These are phyloP conservation scores for Pseudopyrenochaeta lycopersici DNA, from an alignment of 2,329 filamentous ascomycete species.

Conservation along the genomic window DNA sequence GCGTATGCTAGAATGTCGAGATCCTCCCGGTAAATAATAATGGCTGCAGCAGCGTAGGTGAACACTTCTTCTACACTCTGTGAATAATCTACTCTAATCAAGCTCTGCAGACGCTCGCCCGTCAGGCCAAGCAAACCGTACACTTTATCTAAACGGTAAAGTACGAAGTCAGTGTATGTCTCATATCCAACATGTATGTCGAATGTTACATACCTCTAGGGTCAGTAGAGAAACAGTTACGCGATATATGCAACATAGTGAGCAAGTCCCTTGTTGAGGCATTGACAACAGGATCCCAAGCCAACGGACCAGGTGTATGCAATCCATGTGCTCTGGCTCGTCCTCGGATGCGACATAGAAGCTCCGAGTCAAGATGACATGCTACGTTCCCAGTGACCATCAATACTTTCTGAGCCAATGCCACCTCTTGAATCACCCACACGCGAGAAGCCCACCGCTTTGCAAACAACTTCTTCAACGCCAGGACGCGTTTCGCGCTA, in stretches of 20 bases:
- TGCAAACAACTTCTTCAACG: constrained; percentile 11
- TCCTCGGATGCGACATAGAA: constrained; percentile 18
- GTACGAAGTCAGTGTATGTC: too few relatives aligned
- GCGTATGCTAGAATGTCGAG: constrained; percentile 18
- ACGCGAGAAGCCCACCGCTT: constrained; percentile 22
- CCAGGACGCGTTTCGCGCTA: constrained; percentile 8
- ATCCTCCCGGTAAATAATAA: constrained; percentile 16
- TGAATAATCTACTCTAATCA: constrained; percentile 19
- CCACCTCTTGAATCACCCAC: constrained; percentile 30
- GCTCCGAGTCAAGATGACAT: constrained; percentile 6
- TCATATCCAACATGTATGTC: too few relatives aligned
- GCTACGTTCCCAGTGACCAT: constrained; percentile 16
- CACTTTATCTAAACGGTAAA: constrained; percentile 8
- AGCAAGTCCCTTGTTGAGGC: constrained; percentile 17
- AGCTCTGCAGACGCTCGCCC: constrained; percentile 12
- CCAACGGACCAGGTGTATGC: constrained; percentile 18
- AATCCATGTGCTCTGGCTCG: constrained; percentile 14
- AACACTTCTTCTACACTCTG: constrained; percentile 17
- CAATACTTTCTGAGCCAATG: constrained; percentile 18
- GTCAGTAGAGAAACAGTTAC: constrained; percentile 15
- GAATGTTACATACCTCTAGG: background rate
- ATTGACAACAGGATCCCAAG: constrained; percentile 20
- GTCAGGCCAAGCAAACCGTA: constrained; percentile 18
- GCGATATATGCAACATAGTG: constrained; percentile 13
- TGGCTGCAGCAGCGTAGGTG: constrained; percentile 13